Evolutionary conservation across 768 basidiomycete genomes (phyloP), one percentile per base, ranked within the genome.

Genomic region (Sarcomyxa edulis): DNA sequence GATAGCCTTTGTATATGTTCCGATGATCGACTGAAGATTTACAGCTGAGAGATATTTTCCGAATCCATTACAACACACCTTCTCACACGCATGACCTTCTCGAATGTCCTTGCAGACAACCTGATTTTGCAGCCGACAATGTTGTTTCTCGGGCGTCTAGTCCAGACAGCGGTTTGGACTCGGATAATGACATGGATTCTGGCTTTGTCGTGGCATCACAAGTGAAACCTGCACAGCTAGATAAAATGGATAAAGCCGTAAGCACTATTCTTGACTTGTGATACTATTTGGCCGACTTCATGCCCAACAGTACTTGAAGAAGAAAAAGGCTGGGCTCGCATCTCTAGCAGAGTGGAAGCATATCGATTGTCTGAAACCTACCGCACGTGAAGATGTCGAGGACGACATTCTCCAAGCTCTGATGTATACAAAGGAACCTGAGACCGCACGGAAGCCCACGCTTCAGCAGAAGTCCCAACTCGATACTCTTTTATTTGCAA

Each of bases 31-130:
- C 27, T 37, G 21, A 35, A 43, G 39, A 43, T 36, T 11, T 8
- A 33, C 27, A 98, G 87, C 76, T 98, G 29, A 82, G 83, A 25
- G 91, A 94, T 56, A 88, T 98, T 47, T 98, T 97, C 62, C 82
- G 80, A n/a, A 69, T 96, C 30, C 79, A 93, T 60, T 65, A 71
- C 0, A 66, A 80, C 39, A 93, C 91, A 0, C 62, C 69, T 6
- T 94, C 90, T 63, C 85, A 94, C 44, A 98, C 94, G 2, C 95
- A 98, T 50, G 95, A 97, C 47, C 71, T 97, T 12, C 68, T 97
- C 10, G 83, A 78, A 43, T 98, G 94, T 52, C 66, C 65, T 8
- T 95, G 90, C 35, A 54, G 52, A 14, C 40, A 40, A 14, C 19
- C 44, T 1, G 35, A 33, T 20, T 25, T 16, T 14, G 28, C 48